Conservation (phyloP, 78 protist genomes). For the Dictyostelium firmibasis region DNA sequence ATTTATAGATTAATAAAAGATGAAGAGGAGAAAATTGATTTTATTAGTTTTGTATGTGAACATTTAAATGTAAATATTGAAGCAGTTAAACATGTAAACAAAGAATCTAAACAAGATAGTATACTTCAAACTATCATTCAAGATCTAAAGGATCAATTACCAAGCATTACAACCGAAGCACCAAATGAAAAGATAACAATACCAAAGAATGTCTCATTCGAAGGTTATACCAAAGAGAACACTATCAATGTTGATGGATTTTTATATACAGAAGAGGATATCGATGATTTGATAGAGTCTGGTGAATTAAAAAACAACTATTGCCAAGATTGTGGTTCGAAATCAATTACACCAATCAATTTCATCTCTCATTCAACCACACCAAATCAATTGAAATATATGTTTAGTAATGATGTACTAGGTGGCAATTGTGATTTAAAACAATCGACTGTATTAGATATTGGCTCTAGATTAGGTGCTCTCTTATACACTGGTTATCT, state of each 20-base stretch:
- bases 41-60: slow-evolving; percentile 49
- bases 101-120: slow-evolving; percentile 33
- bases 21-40: slow-evolving; percentile 23
- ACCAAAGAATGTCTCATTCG: slow-evolving; percentile 62
- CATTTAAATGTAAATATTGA: slow-evolving; percentile 39
- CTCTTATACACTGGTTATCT: slow-evolving; percentile 75
- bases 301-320: slow-evolving; percentile 48
- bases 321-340: slow-evolving; percentile 73
- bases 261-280: slow-evolving; percentile 62
- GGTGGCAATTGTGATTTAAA: slow-evolving; percentile 23
- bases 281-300: slow-evolving; percentile 49
- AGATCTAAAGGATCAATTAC: slow-evolving; percentile 47
- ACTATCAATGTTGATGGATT: slow-evolving; percentile 69
- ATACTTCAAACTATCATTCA: slow-evolving; percentile 34
- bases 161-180: background rate
- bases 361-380: slow-evolving; percentile 77
- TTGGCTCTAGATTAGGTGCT: slow-evolving; percentile 78
- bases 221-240: slow-evolving; percentile 66
- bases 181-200: slow-evolving; percentile 49
- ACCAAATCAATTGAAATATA: slow-evolving; percentile 64
- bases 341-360: slow-evolving; percentile 28
- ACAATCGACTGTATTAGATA: slow-evolving; percentile 34
- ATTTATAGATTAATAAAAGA: background rate
- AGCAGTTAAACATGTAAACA: background rate
- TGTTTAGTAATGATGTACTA: slow-evolving; percentile 53